Conservation (phyloP, 805 yeast species). For the Cyberlindnera veronae region DNA sequence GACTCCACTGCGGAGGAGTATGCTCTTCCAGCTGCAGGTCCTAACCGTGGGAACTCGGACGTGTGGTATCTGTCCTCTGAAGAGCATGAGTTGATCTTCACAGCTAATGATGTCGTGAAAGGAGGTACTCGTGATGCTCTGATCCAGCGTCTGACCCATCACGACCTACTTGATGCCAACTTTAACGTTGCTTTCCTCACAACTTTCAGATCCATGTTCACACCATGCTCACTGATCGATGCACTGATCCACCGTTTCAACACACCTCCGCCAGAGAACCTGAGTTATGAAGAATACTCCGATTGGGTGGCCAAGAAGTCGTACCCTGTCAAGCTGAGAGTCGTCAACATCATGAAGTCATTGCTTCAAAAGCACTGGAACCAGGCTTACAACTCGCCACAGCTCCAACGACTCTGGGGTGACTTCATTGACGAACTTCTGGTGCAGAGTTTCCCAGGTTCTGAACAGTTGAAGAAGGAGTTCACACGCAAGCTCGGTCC, state of each 20-base stretch:
- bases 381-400: slow-evolving; percentile 50
- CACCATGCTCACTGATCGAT: slow-evolving; percentile 58
- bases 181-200: slow-evolving; percentile 68
- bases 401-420: slow-evolving; percentile 33
- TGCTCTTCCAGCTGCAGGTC: slow-evolving; percentile 28
- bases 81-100: slow-evolving; percentile 55
- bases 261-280: slow-evolving; percentile 79
- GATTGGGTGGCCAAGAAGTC: slow-evolving; percentile 73
- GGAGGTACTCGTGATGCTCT: slow-evolving; percentile 84
- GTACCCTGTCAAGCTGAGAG: slow-evolving; percentile 61
- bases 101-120: slow-evolving; percentile 65
- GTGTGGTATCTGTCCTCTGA: slow-evolving; percentile 76
- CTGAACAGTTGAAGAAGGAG: slow-evolving; percentile 37
- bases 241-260: slow-evolving; percentile 62
- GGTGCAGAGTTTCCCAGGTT: slow-evolving; percentile 41
- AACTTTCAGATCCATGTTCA: slow-evolving; percentile 74
- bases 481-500: too few species aligned
- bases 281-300: slow-evolving; percentile 77
- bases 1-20: slow-evolving; percentile 29
- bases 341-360: slow-evolving; percentile 61
- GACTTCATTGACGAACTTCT: slow-evolving; percentile 39
- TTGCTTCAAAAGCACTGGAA: slow-evolving; percentile 72
- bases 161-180: slow-evolving; percentile 54
- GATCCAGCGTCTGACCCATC: slow-evolving; percentile 77
- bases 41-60: too few species aligned